Evolutionary conservation across 768 basidiomycete genomes (phyloP), one percentile per base, ranked within the genome.

Genomic region (Fomitopsis pulvina): DNA sequence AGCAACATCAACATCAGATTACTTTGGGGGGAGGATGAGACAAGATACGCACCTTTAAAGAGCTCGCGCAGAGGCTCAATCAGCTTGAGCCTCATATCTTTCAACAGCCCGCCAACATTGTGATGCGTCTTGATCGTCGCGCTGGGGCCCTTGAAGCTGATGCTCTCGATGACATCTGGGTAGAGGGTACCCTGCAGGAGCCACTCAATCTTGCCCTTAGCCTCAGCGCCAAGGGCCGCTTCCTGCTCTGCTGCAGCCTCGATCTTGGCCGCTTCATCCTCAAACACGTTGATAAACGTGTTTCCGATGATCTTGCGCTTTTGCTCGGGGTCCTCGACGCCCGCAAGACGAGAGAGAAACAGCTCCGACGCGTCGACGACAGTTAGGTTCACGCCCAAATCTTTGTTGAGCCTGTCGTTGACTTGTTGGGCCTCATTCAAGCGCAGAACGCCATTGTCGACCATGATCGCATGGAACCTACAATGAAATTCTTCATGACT

Each of bases 51-150:
- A 91, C 95, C 96, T 75, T 99, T 98, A 82, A 99, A 99, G 16
- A 99, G 76, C 72, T 98, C 96, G 29, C 96, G 78, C 30, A 99
- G 72, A 18, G 96, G 96, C 70, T 99, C 96, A 57, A 99, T 98
- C 44, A 99, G 77, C 73, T 98, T 98, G 60, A 99, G 78, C 68
- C 92, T 96, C 96, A 98, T 99, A 69, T 98, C 87, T 63, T 87
- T 89, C 53, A 97, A 76, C 45, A 99, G 73, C 2, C 95, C 95
- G 25, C 96, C 96, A 57, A 98, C 96, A 57, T 99, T 99, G 67
- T 98, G 96, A 66, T 99, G 96, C 2, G 96, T 98, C 77, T 99
- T 99, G 76, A 99, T 99, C 9, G 95, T 98, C 32, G 96, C 96
- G 56, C 88, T 92, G 0, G 96, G 96, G 2, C 96, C 96, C 70